Percentiles rank a stretch among this genome's conserved stretches.
Conservation (phyloP, 148 eudicot species). For the Bassia scoparia region DNA sequence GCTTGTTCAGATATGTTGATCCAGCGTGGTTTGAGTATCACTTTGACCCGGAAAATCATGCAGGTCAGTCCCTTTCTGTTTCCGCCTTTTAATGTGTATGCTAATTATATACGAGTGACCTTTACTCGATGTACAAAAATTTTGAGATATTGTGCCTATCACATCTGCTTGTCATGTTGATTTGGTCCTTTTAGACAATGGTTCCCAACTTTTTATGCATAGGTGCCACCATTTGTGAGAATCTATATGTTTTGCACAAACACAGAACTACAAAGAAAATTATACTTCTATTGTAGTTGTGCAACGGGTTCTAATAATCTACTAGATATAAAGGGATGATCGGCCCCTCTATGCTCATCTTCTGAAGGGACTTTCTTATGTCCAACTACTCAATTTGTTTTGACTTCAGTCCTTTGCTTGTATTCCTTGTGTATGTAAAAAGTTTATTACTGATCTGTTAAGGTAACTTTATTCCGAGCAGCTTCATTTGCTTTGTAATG, state of each 20-base stretch:
- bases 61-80: constrained; percentile 43
- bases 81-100: background rate
- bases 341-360: background rate
- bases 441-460: background rate
- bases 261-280: background rate
- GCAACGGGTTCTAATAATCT: background rate
- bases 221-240: background rate
- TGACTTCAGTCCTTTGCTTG: background rate
- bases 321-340: background rate
- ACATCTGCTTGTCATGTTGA: background rate
- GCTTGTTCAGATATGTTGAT: constrained; percentile 72
- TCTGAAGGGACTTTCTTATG: background rate
- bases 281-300: background rate
- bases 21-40: constrained; percentile 61
- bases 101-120: background rate
- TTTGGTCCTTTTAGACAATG: background rate
- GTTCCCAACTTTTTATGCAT: background rate
- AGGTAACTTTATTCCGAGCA: background rate
- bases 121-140: background rate
- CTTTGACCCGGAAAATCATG: constrained; percentile 86
- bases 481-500: background rate
- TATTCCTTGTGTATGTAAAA: background rate
- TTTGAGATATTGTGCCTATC: background rate
- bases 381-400: background rate
- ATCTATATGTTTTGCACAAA: background rate